A percentile compares a stretch with the other conserved stretches of the same genome.
These are phyloP conservation scores for Maudiozyma turicensis DNA, from an alignment of 805 yeast genomes.

Conservation along the genomic window DNA sequence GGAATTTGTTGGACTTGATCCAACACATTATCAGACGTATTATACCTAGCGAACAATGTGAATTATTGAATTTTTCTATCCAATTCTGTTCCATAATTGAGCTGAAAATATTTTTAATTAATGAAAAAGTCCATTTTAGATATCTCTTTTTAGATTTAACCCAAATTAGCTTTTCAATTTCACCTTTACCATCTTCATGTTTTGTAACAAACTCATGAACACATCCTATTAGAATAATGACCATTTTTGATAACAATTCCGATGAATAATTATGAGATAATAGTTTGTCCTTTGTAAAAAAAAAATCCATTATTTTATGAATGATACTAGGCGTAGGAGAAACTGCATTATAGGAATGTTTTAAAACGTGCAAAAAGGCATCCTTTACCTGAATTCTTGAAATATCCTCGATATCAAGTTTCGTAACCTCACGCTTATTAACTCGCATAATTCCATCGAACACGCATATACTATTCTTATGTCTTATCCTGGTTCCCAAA, in stretches of 20 bases:
- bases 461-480: neutral
- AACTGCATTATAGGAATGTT: constrained; percentile 1
- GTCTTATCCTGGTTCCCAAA: constrained; percentile 2
- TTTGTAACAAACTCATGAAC: neutral
- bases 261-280: neutral
- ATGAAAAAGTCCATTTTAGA: neutral
- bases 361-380: neutral
- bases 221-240: constrained; percentile 7
- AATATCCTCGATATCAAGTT: neutral
- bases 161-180: neutral
- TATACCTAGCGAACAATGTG: constrained; percentile 24
- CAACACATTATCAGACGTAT: constrained; percentile 44
- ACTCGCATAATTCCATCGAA: neutral
- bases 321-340: neutral
- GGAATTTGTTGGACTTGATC: constrained; percentile 40
- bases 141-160: neutral
- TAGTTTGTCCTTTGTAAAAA: neutral
- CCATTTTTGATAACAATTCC: constrained; percentile 1
- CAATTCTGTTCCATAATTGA: constrained; percentile 5
- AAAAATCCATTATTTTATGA: neutral
- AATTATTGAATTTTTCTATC: constrained; percentile 7
- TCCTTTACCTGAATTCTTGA: neutral
- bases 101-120: neutral
- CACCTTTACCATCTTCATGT: neutral
- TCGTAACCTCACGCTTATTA: too few relatives aligned